phyloP scores from a whole-genome alignment of 192 early-diverging fungal genomes.

The Rhizoclosmatium sp. region DNA sequence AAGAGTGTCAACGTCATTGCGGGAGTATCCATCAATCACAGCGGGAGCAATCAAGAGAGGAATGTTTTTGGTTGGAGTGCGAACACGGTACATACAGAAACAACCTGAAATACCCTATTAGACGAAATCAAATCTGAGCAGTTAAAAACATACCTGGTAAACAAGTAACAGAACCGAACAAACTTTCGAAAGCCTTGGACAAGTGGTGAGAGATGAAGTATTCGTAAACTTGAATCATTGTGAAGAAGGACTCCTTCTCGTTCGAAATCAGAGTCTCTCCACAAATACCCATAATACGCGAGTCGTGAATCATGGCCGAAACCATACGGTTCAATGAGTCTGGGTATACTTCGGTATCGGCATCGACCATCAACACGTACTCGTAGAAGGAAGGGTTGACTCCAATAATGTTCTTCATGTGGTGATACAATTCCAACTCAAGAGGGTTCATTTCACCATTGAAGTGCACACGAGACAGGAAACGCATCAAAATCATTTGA shows the following conservation, averaged over 20 bases:
- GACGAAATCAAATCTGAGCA: background rate
- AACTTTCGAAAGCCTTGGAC: conserved; percentile 96
- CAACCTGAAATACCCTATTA: conserved; percentile 57
- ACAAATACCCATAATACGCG: conserved; percentile 77
- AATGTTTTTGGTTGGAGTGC: conserved; percentile 86
- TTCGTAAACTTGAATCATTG: conserved; percentile 97
- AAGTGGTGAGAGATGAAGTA: conserved; percentile 99
- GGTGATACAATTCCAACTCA: conserved; percentile 83
- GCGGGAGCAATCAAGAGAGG: conserved; percentile 89
- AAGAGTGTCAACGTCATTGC: conserved; percentile 93
- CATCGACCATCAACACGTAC: conserved; percentile 69
- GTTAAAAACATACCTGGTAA: conserved; percentile 68
- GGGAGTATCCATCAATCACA: conserved; percentile 92
- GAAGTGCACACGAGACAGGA: conserved; percentile 81
- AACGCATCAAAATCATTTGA: conserved; percentile 85
- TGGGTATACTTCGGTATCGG: conserved; percentile 63
- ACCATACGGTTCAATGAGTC: conserved; percentile 64
- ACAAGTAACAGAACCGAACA: conserved; percentile 99
- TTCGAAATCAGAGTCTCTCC: conserved; percentile 93
- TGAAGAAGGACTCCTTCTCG: conserved; percentile 90
- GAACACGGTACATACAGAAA: conserved; percentile 99
- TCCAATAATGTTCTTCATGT: conserved; percentile 87
- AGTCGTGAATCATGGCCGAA: conserved; percentile 67
- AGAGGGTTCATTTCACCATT: conserved; percentile 79
- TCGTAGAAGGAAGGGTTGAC: conserved; percentile 84